Evolutionary conservation across 495 filamentous ascomycete species (phyloP).

Genomic region (Aspergillus affinis): DNA sequence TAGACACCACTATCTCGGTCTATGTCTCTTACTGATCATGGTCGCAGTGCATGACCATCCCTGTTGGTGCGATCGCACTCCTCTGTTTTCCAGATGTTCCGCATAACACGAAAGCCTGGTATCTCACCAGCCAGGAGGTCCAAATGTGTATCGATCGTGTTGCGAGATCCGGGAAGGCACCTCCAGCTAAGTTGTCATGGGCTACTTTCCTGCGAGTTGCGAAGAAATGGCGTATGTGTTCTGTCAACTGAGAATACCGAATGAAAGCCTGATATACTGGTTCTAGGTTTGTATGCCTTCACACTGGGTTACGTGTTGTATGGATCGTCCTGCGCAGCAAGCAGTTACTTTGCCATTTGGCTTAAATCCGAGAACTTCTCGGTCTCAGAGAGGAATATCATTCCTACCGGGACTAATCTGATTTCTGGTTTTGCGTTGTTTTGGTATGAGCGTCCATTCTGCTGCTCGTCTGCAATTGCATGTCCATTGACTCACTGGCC

Average conservation of each 20-base stretch:
- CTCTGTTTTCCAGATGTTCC: constrained; percentile 20
- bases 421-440: constrained; percentile 18
- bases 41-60: constrained; percentile 21
- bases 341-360: constrained; percentile 23
- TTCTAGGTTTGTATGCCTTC: constrained; percentile 26
- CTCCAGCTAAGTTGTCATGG: constrained; percentile 27
- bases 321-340: constrained; percentile 20
- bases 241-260: no score
- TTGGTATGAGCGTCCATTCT: constrained; percentile 1
- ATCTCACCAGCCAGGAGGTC: constrained; percentile 21
- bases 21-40: neutral
- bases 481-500: neutral
- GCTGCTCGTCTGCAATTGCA: neutral
- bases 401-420: constrained; percentile 17
- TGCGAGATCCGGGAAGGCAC: constrained; percentile 26
- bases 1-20: no score
- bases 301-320: constrained; percentile 24
- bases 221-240: neutral
- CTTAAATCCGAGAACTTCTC: constrained; percentile 24
- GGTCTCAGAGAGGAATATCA: constrained; percentile 22
- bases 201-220: constrained; percentile 15
- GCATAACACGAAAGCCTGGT: constrained; percentile 22
- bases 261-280: neutral
- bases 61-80: constrained; percentile 16
- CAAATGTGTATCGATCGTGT: constrained; percentile 23